Base-by-base conservation (phyloP, 2,329 filamentous ascomycete genomes). In the Leptographium procerum region DNA sequence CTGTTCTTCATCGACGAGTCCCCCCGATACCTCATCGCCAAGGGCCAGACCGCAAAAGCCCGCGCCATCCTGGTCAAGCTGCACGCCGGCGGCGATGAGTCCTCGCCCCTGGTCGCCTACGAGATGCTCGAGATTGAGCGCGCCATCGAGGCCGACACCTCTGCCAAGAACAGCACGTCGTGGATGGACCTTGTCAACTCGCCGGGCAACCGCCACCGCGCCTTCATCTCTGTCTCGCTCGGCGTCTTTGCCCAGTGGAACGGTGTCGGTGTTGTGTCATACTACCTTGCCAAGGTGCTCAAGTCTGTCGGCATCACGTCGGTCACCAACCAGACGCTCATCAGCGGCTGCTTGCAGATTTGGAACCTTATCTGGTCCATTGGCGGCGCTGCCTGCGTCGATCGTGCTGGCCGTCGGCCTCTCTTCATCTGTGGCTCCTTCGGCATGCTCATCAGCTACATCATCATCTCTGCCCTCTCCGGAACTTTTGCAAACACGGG, bases 301-400 rank as follows among this genome's bases (percentile, higher is more conserved):
- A 45, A 58, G 22, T 36, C 56, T 24, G 51, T 61, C n/a, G 59
- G 59, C 31, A 70, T 73, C 60, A 71, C 68, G 0, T 64, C 70
- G 19, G 62, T 69, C 8, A 64, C 68, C 34, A 67, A 67, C 1
- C 72, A 76, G 64, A 69, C 69, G 26, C 62, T 71, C 36, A 75
- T 76, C 65, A 76, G 75, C 60, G 73, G 71, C 8, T 65, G 66
- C 7, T 55, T 65, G 48, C 61, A 61, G 34, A 57, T 63, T 22
- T 63, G 53, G 56, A 64, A 64, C 57, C 40, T 59, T 45, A 33
- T 40, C 19, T 53, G 48, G 24, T 34, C 54, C 43, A 31, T 61
- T 50, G 55, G 47, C 10, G 58, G 57, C 2, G 66, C 68, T n/a
- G 63, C 65, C 28, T 63, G 67, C 22, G 64, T 68, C 45, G 67